Evolutionary conservation across 768 basidiomycete species (phyloP).

Genomic region (Xanthoconium purpureum): DNA sequence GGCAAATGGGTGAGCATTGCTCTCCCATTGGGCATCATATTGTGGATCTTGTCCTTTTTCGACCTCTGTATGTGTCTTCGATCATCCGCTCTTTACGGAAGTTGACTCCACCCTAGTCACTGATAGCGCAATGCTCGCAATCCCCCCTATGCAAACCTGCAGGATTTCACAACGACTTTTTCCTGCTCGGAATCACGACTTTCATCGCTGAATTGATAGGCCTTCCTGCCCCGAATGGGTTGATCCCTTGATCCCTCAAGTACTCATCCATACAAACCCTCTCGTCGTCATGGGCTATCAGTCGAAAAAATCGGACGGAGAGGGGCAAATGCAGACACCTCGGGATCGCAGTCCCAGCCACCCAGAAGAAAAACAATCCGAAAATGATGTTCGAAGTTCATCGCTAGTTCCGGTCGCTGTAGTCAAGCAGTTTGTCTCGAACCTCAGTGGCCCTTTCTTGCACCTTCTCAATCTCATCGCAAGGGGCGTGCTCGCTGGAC

Average conservation of each 20-base stretch:
- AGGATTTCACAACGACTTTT: constrained; percentile 85
- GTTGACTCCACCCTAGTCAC: constrained; percentile 48
- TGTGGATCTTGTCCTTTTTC: constrained; percentile 94
- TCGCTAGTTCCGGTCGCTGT: constrained; percentile 62
- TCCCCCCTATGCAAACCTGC: constrained; percentile 91
- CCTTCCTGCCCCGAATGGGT: constrained; percentile 81
- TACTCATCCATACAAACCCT: constrained; percentile 89
- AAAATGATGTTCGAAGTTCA: constrained; percentile 2
- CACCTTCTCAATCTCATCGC: constrained; percentile 79
- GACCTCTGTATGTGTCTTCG: constrained; percentile 59
- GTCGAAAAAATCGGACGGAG: constrained; percentile 37
- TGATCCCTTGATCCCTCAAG: constrained; percentile 84
- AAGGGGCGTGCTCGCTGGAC: constrained; percentile 76
- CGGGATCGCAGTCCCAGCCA: neutral
- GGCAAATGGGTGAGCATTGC: constrained; percentile 89
- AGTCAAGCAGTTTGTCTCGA: constrained; percentile 91
- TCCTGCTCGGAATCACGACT: constrained; percentile 85
- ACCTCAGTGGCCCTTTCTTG: constrained; percentile 80
- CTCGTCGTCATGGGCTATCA: constrained; percentile 64
- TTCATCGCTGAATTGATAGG: constrained; percentile 87
- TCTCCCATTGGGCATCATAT: constrained; percentile 80
- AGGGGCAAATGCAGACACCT: constrained; percentile 24
- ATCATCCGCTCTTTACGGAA: neutral
- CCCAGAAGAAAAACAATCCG: constrained; percentile 26
- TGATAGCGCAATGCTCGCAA: constrained; percentile 88